phyloP scores from a whole-genome alignment of 2,329 filamentous ascomycete species.

The Parastagonospora avenae region DNA sequence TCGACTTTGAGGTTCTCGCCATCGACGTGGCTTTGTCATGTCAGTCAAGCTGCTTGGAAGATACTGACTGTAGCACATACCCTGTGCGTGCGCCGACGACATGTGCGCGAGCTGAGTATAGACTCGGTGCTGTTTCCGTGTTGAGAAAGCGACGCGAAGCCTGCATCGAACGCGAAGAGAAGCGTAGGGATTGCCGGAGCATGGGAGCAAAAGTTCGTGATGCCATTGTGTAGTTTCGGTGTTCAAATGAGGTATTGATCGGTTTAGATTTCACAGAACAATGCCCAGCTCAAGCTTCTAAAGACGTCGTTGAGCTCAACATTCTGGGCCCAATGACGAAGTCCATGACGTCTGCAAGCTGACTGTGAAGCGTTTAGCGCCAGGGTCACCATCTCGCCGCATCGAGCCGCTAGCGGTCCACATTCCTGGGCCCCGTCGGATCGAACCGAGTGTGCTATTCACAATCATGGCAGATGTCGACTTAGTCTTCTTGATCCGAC shows the following conservation, averaged over 20 bases:
- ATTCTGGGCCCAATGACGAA: not conserved
- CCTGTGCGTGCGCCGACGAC: conserved; percentile 49
- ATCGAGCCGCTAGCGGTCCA: not conserved
- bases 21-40: conserved; percentile 31
- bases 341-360: conserved; percentile 3
- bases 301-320: not conserved
- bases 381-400: not conserved
- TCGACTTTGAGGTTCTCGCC: conserved; percentile 46
- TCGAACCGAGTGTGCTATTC: no score
- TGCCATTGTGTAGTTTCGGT: conserved; percentile 13
- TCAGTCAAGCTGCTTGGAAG: not conserved
- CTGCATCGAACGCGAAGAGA: conserved; percentile 5
- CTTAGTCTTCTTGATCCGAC: not conserved
- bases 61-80: conserved; percentile 3
- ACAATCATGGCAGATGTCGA: no score
- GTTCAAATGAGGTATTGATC: not conserved
- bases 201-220: conserved; percentile 16
- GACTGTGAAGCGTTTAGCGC: no score
- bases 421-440: no score
- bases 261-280: no score
- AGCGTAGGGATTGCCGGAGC: conserved; percentile 15
- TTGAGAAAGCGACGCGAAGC: conserved; percentile 41
- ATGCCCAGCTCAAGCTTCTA: no score
- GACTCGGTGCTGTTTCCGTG: conserved; percentile 46
- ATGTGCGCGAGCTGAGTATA: conserved; percentile 48